Percentiles rank a stretch among this genome's conserved stretches.
Conservation (phyloP, 768 basidiomycete species). For the Russula abietina region DNA sequence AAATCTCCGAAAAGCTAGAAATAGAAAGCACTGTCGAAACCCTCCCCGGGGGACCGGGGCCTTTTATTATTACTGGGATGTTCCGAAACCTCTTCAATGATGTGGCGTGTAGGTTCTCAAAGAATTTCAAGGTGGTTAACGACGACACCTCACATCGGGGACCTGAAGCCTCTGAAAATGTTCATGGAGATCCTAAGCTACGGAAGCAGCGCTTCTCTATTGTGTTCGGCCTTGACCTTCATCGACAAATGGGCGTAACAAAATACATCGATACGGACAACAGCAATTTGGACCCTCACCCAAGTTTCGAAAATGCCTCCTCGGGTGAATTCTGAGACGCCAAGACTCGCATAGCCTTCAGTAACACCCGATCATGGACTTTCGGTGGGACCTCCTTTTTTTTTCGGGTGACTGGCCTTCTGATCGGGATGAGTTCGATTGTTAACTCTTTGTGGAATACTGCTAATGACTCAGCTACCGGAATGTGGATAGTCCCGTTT, state of each 20-base stretch:
- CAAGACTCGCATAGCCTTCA: not conserved
- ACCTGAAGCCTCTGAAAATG: conserved; percentile 15
- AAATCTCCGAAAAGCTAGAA: not conserved
- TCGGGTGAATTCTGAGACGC: not conserved
- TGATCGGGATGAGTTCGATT: not conserved
- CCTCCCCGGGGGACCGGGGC: not conserved
- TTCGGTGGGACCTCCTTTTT: not conserved
- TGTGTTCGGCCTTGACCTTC: not conserved
- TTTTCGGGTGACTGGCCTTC: not conserved
- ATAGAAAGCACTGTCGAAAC: not conserved
- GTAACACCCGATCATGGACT: not conserved
- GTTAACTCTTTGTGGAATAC: not conserved
- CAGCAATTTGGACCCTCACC: not conserved
- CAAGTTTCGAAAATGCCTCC: not conserved
- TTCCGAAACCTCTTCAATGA: not conserved
- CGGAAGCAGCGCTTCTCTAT: not conserved
- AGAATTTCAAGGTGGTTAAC: not conserved
- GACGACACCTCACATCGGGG: conserved; percentile 5
- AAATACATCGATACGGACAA: not conserved
- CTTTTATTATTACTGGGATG: not conserved
- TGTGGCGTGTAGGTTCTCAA: not conserved
- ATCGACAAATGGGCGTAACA: not conserved
- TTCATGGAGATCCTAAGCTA: conserved; percentile 4
- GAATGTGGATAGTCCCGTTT: not conserved
- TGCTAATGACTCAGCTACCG: not conserved